Base-by-base conservation (phyloP, 257 asterid species). In the Rhazya stricta region DNA sequence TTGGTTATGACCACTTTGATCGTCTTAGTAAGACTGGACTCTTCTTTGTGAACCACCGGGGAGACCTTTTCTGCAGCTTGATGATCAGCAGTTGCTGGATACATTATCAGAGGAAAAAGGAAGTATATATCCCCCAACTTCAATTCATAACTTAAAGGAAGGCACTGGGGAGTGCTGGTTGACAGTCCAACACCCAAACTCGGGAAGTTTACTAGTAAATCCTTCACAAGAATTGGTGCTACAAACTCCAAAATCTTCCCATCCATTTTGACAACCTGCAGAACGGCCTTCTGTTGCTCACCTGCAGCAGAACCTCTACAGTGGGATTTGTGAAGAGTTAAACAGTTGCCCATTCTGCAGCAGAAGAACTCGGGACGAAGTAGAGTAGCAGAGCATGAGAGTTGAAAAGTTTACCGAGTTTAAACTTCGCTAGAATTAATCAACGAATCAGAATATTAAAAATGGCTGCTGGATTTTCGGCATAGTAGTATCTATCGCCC, bases 1-100 rank as follows among this genome's bases (percentile, higher is more conserved):
- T 76, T 88, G n/a, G 89, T 81, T n/a, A 86, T 83, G 18, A 88
- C 85, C 1, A 88, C 78, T 71, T 86, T 86, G 6, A 86, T 81
- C n/a, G 89, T 88, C 84, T 69, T 82, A n/a, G 81, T 81, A 4
- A 57, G 25, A 19, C 30, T 5, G 13, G 23, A 23, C n/a, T 79
- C 29, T 19, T 61, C 78, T 54, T 0, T 73, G 12, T 30, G 41
- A n/a, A 45, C 67, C 37, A 16, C 73, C 6, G 50, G 42, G n/a
- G 61, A 25, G 11, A 34, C 77, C 12, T 32, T 57, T 15, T 23
- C 63, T 29, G 69, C 60, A 11, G 73, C 43, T 30, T 73, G 57
- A 13, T 25, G 65, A 57, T n/a, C 5, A 57, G 1, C 65, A 54
- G 12, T n/a, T 21, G 12, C 74, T 53, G 68, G 63, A 41, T 66